phyloP scores from a whole-genome alignment of 805 yeast genomes.

The Yarrowia sp. region DNA sequence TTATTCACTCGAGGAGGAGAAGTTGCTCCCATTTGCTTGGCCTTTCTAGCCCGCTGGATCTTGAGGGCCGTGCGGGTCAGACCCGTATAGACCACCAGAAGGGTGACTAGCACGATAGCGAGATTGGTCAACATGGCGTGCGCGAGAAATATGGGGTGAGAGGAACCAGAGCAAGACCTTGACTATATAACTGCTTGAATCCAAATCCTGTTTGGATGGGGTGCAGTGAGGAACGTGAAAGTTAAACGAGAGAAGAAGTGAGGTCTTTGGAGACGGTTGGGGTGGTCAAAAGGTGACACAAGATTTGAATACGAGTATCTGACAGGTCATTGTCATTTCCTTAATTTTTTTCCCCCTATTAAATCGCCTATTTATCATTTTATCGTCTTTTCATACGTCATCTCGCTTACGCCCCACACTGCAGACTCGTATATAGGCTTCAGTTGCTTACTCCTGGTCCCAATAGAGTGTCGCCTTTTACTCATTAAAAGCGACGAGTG shows the following conservation, averaged over 20 bases:
- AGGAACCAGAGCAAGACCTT: background rate
- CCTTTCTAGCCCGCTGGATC: slow-evolving; percentile 22
- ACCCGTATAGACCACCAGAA: slow-evolving; percentile 12
- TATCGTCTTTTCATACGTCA: no score
- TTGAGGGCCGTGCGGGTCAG: slow-evolving; percentile 5
- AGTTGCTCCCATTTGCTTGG: slow-evolving; percentile 25
- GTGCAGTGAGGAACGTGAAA: slow-evolving; percentile 10
- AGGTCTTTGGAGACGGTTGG: no score
- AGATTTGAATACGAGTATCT: no score
- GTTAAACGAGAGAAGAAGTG: background rate
- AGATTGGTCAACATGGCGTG: slow-evolving; percentile 22
- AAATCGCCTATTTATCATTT: no score
- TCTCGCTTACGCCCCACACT: slow-evolving; percentile 6
- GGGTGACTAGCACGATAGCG: slow-evolving; percentile 1
- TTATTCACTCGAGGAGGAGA: slow-evolving; percentile 2
- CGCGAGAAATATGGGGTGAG: background rate
- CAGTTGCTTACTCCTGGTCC: slow-evolving; percentile 7
- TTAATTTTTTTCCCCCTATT: no score
- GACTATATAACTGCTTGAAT: slow-evolving; percentile 9
- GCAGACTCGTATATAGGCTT: background rate
- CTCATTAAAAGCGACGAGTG: slow-evolving; percentile 3
- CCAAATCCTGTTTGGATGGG: background rate
- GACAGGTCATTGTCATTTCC: no score
- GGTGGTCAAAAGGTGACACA: background rate
- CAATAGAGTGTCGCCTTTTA: slow-evolving; percentile 22